Evolutionary conservation across 2,329 filamentous ascomycete species (phyloP), one percentile per base, ranked within the genome.

Genomic region (Mycosphaerella arachidis): DNA sequence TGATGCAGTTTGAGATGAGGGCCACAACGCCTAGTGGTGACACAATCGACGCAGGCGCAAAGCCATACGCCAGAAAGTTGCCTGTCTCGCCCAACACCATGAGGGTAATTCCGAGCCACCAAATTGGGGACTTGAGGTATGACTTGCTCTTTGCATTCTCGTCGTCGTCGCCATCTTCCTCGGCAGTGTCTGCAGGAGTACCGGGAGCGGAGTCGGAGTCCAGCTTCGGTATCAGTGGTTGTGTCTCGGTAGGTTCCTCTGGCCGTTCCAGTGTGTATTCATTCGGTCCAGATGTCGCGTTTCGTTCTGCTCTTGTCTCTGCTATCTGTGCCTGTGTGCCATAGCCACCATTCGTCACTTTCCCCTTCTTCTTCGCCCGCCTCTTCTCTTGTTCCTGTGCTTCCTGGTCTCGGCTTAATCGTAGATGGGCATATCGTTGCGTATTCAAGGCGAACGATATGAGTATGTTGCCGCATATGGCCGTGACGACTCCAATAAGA

Each of bases 1-100:
- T 96, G 61, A 99, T 85, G 75, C 94, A 99, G 76, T 99, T 99
- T 48, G 92, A 96, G 50, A 99, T 87, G 63, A 99, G 80, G 1
- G 94, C 94, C 12, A 99, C 94, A n/a, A 99, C 94, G 9, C 94
- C 94, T 6, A 99, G 81, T 0, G 94, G 94, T 35, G 92, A 97
- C 46, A 99, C 94, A 69, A 99, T 97, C 13, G 94, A 97, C 7
- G 94, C 94, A 3, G 94, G 94, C 31, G 94, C 94, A 73, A 99
- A 99, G 27, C 94, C 94, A 71, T 99, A 99, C 0, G 94, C 94
- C 64, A 99, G 79, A 72, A 99, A 99, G 74, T 99, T 99, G 55
- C 94, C 94, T 72, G 90, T 88, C 78, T 99, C 94, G 59, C 94
- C 94, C 27, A 96, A 78, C 0, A 88, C 91, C 85, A 99, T 99